Conservation (phyloP, 78 protist genomes). For the Speleostelium caveatum region DNA sequence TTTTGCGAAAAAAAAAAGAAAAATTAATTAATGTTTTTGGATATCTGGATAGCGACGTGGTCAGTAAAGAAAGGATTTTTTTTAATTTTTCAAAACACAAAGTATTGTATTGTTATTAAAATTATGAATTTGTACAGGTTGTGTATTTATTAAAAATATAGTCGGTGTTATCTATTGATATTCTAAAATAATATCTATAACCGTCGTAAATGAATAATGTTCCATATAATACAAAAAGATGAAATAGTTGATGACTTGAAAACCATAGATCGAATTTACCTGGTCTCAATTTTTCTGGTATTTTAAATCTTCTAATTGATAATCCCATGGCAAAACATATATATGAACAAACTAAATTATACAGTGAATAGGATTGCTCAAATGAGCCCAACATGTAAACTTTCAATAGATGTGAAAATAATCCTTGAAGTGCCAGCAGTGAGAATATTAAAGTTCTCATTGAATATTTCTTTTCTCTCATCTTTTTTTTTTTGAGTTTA, state of each 20-base stretch:
- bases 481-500: conserved; percentile 6
- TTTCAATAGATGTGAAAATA: conserved; percentile 34
- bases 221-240: conserved; percentile 58
- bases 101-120: too few species aligned
- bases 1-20: too few species aligned
- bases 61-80: too few species aligned
- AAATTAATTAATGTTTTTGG: too few species aligned
- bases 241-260: conserved; percentile 74
- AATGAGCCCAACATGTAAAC: conserved; percentile 21
- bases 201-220: conserved; percentile 34
- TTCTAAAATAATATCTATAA: neutral
- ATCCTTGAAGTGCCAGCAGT: conserved; percentile 43
- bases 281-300: conserved; percentile 36
- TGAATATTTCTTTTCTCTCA: conserved; percentile 60
- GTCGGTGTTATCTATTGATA: too few species aligned
- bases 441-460: conserved; percentile 47
- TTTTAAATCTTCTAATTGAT: conserved; percentile 37
- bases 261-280: conserved; percentile 49
- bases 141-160: too few species aligned
- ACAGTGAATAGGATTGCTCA: neutral
- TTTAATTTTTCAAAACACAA: too few species aligned
- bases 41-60: too few species aligned
- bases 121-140: too few species aligned
- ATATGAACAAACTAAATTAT: conserved; percentile 8
- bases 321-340: conserved; percentile 16